phyloP scores from a whole-genome alignment of 1,284 basidiomycete species.

The Cryptococcus neoformans region DNA sequence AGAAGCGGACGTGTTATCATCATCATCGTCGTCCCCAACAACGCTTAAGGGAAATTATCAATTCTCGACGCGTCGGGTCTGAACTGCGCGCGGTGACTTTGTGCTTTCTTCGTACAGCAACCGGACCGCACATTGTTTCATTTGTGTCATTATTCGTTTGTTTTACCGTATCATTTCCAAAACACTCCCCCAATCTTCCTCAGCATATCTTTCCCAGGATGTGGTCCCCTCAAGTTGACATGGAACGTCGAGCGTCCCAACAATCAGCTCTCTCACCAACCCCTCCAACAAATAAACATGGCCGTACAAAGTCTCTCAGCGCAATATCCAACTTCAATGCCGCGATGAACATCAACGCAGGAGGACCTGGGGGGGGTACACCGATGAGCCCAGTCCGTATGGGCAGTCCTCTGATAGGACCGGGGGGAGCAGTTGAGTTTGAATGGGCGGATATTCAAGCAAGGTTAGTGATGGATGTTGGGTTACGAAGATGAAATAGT shows the following conservation, averaged over 20 bases:
- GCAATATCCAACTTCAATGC: conserved; percentile 3
- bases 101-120: too few species aligned
- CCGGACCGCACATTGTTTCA: too few species aligned
- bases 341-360: background rate
- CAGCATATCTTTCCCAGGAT: background rate
- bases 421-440: conserved; percentile 54
- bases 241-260: conserved; percentile 14
- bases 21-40: too few species aligned
- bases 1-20: too few species aligned
- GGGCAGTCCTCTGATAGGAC: conserved; percentile 4
- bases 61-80: too few species aligned
- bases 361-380: background rate
- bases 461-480: conserved; percentile 18
- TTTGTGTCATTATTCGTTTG: too few species aligned
- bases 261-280: background rate
- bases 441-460: conserved; percentile 68
- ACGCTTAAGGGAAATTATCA: too few species aligned
- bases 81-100: too few species aligned
- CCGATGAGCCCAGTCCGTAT: conserved; percentile 3
- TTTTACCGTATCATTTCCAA: too few species aligned
- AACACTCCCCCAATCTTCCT: too few species aligned
- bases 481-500: background rate
- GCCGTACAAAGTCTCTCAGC: conserved; percentile 23
- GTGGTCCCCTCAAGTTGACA: conserved; percentile 9
- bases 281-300: conserved; percentile 8